Evolutionary conservation across 495 filamentous ascomycete genomes (phyloP), one percentile per base, ranked within the genome.

Genomic region (Lindgomyces ingoldianus): DNA sequence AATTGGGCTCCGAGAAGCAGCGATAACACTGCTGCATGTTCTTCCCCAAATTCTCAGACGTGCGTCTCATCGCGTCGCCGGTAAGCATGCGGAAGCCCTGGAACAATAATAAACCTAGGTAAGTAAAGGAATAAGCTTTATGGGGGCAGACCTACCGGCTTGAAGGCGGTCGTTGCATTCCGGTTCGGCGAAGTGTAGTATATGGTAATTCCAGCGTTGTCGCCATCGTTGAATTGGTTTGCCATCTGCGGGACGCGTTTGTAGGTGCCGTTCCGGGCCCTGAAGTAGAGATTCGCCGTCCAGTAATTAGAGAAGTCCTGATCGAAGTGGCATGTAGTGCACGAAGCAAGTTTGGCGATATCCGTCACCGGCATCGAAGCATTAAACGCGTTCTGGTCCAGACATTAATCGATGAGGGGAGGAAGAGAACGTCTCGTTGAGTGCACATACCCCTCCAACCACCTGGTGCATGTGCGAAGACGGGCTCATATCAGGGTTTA

Each of bases 51-150:
- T 52, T 36, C 21, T 58, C 57, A 4, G 51, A 57, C 22, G 64
- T 62, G 24, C 52, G 51, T 30, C 45, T 25, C n/a, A 47, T 62
- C 2, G 64, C n/a, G 46, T 67, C 56, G 25, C 64, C 64, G 18
- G 56, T 62, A 19, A 67, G 57, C 64, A 67, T 67, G 36, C 64
- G 57, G 58, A 67, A 67, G 19, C 64, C 64, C 63, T 67, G 71
- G 56, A 73, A 42, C 74, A 70, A n/a, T 8, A 18, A 42, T 19
- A 10, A 56, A 3, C 24, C 27, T 21, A 24, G 54, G 21, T 50
- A 48, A 18, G 2, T 2, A 36, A 12, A 41, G 4, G 4, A 3
- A 10, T 4, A 8, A 19, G 16, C 22, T 25, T 30, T 6, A 26
- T 3, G 36, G 10, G 9, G 45, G 11, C 44, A 45, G 24, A 53